These are phyloP conservation scores for Solanum chiquidenum DNA, from an alignment of 257 asterid species.

Conservation along the genomic window DNA sequence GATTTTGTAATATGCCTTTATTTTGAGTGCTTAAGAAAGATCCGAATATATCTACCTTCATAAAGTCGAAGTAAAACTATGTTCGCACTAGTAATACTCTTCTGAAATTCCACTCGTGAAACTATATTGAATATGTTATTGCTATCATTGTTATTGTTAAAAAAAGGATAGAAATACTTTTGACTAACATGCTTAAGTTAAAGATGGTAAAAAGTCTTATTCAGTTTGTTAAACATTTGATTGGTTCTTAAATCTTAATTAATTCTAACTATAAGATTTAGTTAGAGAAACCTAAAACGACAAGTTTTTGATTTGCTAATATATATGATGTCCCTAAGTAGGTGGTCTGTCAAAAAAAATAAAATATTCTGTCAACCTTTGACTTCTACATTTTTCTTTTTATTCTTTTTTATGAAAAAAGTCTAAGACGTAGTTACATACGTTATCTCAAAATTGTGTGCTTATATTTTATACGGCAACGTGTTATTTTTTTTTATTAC, in stretches of 20 bases:
- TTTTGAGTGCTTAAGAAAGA: too few relatives aligned
- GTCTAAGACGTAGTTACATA: not conserved
- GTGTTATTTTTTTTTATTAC: not conserved
- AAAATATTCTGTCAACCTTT: not conserved
- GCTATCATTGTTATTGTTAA: not conserved
- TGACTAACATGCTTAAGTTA: not conserved
- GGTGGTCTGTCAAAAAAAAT: not conserved
- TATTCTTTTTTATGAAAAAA: not conserved
- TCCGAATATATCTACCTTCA: too few relatives aligned
- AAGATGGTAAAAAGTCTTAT: not conserved
- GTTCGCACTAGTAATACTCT: not conserved
- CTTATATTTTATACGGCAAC: not conserved
- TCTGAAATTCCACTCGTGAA: not conserved
- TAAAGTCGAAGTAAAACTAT: not conserved
- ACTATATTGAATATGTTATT: not conserved
- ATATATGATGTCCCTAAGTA: not conserved
- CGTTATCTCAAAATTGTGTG: not conserved
- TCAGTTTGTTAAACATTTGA: not conserved
- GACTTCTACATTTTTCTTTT: not conserved
- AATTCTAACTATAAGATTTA: not conserved
- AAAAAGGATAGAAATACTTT: not conserved
- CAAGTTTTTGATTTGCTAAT: not conserved
- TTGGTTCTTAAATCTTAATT: not conserved
- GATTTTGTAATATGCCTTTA: too few relatives aligned
- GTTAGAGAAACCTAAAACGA: constrained; percentile 3